Base-by-base conservation (phyloP, 352 stramenopile species). In the Globisporangium takayamanum region DNA sequence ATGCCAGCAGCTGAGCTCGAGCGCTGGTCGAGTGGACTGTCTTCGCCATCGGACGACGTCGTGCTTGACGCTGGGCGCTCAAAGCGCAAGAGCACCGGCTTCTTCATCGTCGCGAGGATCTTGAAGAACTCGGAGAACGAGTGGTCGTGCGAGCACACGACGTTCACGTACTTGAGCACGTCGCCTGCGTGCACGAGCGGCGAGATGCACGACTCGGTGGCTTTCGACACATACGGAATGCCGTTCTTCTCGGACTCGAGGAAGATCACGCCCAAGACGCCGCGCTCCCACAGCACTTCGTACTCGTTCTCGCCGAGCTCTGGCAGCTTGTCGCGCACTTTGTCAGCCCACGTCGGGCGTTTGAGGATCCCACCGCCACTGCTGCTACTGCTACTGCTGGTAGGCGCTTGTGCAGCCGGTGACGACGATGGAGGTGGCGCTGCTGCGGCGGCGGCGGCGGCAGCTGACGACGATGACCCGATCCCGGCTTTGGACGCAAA, bases 51-150 rank as follows among this genome's bases (percentile, higher is more conserved):
- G 1, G 74, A 84, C 18, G 68, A 75, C 30, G 74, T 74, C 25
- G 77, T 83, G 46, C 65, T 73, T 39, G 66, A 72, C n/a, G 62
- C 65, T 10, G 78, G 50, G 3, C 78, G 80, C 60, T 92, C 80
- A 54, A 95, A 95, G 5, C 85, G 85, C 41, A 95, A 65, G 49
- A 95, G 57, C 52, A 95, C 85, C 28, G 85, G 85, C 64, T 95
- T 94, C 68, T 95, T 92, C 82, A 93, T 95, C 22, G 85, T 95
- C 41, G 85, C 79, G 41, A 95, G 68, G 51, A 95, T 92, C 72
- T 92, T 92, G 70, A 95, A 91, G 70, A 95, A 95, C 62, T 93
- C 84, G 14, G 81, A 83, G 57, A 95, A 95, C 60, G 85, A 89
- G 62, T 95, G 83, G 55, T 95, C 84, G 50, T 88, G 84, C 33